Base-by-base conservation (phyloP, 2,329 filamentous ascomycete species). In the Aspergillus flavus region DNA sequence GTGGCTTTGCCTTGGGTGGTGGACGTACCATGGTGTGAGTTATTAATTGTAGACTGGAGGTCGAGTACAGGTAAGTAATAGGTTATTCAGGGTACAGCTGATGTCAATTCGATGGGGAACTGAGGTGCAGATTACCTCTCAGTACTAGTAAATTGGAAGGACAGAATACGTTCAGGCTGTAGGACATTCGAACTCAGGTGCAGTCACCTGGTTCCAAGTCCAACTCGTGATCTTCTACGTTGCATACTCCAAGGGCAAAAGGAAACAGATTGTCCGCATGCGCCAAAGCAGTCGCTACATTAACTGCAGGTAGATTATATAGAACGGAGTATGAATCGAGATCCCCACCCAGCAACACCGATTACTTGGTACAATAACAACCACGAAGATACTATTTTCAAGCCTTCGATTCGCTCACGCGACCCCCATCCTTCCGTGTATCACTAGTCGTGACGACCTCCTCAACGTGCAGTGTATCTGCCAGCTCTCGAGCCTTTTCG, bases 401-500 rank as follows among this genome's bases (percentile, higher is more conserved):
- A 39, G 43, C 50, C 11, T 55, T 57, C 48, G 19, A 26, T 19
- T 62, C 61, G n/a, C 21, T 61, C 21, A 61, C 58, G 23, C 50
- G 46, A 26, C 58, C 41, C 19, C 4, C n/a, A 1, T 56, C 58
- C 41, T 60, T 59, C 34, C 21, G 14, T 7, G 58, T 32, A 3
- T 60, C 36, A 19, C 32, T 55, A 23, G 19, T 30, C n/a, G 34
- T 9, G 12, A 57, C 46, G 30, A 32, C 57, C 14, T 61, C 53
- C 28, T 66, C 62, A 16, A 57, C 23, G 5, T 62, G 39, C 55
- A 65, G 48, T 30, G 65, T 61, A 14, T 30, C 57, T 16, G 34
- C 46, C 57, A 63, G 45, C 32, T 67, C 58, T 19, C 61, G 54
- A 26, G 54, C 70, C 59, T 71, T 72, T 58, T 65, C 61, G 11